These are phyloP conservation scores for Triangularia setosa DNA, from an alignment of 2,329 filamentous ascomycete genomes.

Conservation along the genomic window DNA sequence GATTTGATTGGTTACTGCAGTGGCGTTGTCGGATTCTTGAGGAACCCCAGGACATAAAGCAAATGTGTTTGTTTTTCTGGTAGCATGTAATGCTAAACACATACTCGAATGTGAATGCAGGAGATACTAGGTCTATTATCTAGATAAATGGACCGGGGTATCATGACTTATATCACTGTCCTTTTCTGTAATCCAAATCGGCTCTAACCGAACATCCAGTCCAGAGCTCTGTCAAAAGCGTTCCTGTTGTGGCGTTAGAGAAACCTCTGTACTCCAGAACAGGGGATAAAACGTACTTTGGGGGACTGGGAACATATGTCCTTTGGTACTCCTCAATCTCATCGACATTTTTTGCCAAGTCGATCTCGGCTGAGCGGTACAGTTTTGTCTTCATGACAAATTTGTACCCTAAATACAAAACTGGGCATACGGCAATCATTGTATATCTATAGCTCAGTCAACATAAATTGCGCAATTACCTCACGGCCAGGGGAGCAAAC, in stretches of 20 bases:
- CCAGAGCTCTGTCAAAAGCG: slow-evolving; percentile 21
- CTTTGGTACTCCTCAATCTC: slow-evolving; percentile 50
- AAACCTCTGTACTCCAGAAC: background rate
- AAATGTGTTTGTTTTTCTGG: background rate
- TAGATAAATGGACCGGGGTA: background rate
- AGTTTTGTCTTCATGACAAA: slow-evolving; percentile 57
- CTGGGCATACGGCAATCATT: slow-evolving; percentile 30
- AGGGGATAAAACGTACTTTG: slow-evolving; percentile 19
- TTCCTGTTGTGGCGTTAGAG: slow-evolving; percentile 16
- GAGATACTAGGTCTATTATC: background rate
- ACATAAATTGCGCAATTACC: background rate
- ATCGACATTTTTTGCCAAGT: slow-evolving; percentile 58
- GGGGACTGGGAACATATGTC: slow-evolving; percentile 24
- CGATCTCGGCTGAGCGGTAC: slow-evolving; percentile 52
- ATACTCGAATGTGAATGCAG: background rate
- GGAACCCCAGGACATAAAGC: slow-evolving; percentile 53
- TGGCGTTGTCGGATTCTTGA: slow-evolving; percentile 79
- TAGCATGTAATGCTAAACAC: background rate
- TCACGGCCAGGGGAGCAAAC: slow-evolving; percentile 6
- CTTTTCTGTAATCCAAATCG: background rate
- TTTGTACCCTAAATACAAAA: slow-evolving; percentile 65
- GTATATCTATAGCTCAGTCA: slow-evolving; percentile 26
- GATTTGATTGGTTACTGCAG: slow-evolving; percentile 81
- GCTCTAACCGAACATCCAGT: slow-evolving; percentile 26
- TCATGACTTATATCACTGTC: background rate